Conservation (phyloP, 1,284 basidiomycete species). For the Apiotrichum gracile region DNA sequence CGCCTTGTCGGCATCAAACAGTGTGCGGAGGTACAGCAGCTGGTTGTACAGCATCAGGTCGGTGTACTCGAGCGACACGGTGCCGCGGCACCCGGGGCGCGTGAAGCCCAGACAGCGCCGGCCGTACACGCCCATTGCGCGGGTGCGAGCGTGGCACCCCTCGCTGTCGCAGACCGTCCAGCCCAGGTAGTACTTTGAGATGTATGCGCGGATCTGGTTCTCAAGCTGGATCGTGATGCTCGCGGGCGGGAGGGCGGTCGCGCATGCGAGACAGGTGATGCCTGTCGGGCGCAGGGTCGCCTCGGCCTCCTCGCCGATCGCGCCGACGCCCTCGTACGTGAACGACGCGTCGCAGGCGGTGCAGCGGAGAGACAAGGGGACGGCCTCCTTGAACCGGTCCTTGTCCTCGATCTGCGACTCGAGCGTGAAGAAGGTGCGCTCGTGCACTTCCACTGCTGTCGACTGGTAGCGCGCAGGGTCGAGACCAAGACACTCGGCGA, state of each 20-base stretch:
- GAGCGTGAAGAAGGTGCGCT: slow-evolving; percentile 69
- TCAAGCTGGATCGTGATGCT: slow-evolving; percentile 82
- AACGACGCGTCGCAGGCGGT: slow-evolving; percentile 61
- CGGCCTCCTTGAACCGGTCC: slow-evolving; percentile 73
- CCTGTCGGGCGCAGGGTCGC: slow-evolving; percentile 34
- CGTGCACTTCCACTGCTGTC: slow-evolving; percentile 53
- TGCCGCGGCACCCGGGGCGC: slow-evolving; percentile 60
- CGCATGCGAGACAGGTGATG: slow-evolving; percentile 59
- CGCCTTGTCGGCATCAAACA: slow-evolving; percentile 71
- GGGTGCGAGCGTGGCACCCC: slow-evolving; percentile 72
- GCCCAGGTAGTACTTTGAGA: slow-evolving; percentile 79
- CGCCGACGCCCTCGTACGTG: slow-evolving; percentile 59
- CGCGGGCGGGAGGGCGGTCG: slow-evolving; percentile 52
- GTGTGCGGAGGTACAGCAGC: slow-evolving; percentile 67
- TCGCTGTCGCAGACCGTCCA: slow-evolving; percentile 81
- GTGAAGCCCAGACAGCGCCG: slow-evolving; percentile 60
- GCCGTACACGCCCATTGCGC: slow-evolving; percentile 85
- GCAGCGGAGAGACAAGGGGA: slow-evolving; percentile 67
- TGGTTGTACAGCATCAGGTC: slow-evolving; percentile 81
- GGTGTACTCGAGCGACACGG: slow-evolving; percentile 73
- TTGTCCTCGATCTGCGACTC: slow-evolving; percentile 86
- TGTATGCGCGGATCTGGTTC: slow-evolving; percentile 68
- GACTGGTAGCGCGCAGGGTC: slow-evolving; percentile 73
- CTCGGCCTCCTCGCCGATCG: slow-evolving; percentile 56
- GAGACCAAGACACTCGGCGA: slow-evolving; percentile 94